These are phyloP conservation scores for Camillea tinctor DNA, from an alignment of 2,329 filamentous ascomycete species.

Conservation along the genomic window DNA sequence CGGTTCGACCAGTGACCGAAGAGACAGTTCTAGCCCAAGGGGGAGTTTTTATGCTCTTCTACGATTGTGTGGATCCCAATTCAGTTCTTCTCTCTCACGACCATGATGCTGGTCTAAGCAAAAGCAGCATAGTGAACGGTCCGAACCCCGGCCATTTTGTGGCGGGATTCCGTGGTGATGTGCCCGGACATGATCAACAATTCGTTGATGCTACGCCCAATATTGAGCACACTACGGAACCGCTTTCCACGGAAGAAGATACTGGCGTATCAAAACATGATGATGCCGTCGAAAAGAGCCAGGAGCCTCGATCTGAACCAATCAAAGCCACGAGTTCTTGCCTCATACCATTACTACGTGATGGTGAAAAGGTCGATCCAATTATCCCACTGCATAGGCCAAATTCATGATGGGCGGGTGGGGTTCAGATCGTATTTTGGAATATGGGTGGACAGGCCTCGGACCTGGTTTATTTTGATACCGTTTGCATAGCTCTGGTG, in stretches of 20 bases:
- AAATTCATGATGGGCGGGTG: slow-evolving; percentile 14
- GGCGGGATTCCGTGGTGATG: background rate
- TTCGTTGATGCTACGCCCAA: background rate
- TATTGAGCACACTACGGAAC: background rate
- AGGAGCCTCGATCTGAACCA: background rate
- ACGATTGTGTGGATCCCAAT: slow-evolving; percentile 67
- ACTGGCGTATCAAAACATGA: background rate
- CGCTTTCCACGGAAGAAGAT: background rate
- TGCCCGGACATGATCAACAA: background rate
- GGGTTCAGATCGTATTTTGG: background rate
- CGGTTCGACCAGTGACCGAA: slow-evolving; percentile 73
- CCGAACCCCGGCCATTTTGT: background rate
- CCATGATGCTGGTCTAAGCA: background rate
- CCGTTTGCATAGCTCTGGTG: slow-evolving; percentile 27
- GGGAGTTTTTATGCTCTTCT: slow-evolving; percentile 96
- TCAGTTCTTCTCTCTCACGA: slow-evolving; percentile 40
- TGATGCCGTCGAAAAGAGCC: background rate
- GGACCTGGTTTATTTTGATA: slow-evolving; percentile 10
- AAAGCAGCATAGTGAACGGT: background rate
- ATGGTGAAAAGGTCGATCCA: slow-evolving; percentile 32
- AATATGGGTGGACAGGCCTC: background rate
- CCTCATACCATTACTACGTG: slow-evolving; percentile 45
- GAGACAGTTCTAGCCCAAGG: slow-evolving; percentile 70
- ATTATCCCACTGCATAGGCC: slow-evolving; percentile 27
- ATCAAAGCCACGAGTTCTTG: slow-evolving; percentile 36